Evolutionary conservation across 345 rosid genomes (phyloP).

Genomic region (Eucalyptus pauciflora): DNA sequence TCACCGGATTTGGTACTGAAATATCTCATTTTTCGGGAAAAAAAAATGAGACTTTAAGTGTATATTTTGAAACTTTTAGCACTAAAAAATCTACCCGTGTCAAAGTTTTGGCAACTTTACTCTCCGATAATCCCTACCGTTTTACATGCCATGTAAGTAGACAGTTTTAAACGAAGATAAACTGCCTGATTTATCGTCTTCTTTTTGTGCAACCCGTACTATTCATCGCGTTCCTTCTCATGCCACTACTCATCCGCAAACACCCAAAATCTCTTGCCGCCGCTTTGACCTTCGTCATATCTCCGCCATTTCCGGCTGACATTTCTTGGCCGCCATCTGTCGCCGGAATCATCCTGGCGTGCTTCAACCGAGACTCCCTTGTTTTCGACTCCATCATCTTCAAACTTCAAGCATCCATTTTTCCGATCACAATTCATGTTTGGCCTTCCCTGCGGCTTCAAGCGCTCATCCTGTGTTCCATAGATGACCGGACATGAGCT

Average conservation of each 20-base stretch:
- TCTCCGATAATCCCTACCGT: too few relatives aligned
- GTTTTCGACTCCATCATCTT: not conserved
- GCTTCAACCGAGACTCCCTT: not conserved
- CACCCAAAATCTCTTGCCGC: not conserved
- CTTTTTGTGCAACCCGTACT: not conserved
- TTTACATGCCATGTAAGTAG: too few relatives aligned
- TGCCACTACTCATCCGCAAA: not conserved
- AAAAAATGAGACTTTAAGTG: too few relatives aligned
- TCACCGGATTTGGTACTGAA: rapidly evolving
- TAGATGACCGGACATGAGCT: not conserved
- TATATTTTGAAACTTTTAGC: too few relatives aligned
- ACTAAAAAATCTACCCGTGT: too few relatives aligned
- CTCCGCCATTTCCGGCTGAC: not conserved
- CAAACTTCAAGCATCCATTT: not conserved
- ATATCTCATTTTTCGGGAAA: too few relatives aligned
- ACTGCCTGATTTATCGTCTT: not conserved
- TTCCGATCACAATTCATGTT: not conserved
- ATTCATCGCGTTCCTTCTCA: not conserved
- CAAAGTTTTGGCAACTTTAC: too few relatives aligned
- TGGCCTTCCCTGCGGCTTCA: not conserved
- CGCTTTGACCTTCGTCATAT: not conserved
- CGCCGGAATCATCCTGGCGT: not conserved
- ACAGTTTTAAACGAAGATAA: not conserved
- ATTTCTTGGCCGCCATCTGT: not conserved
- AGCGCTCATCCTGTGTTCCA: not conserved